phyloP scores from a whole-genome alignment of 2,329 filamentous ascomycete genomes.

The Cryphonectria radicalis region DNA sequence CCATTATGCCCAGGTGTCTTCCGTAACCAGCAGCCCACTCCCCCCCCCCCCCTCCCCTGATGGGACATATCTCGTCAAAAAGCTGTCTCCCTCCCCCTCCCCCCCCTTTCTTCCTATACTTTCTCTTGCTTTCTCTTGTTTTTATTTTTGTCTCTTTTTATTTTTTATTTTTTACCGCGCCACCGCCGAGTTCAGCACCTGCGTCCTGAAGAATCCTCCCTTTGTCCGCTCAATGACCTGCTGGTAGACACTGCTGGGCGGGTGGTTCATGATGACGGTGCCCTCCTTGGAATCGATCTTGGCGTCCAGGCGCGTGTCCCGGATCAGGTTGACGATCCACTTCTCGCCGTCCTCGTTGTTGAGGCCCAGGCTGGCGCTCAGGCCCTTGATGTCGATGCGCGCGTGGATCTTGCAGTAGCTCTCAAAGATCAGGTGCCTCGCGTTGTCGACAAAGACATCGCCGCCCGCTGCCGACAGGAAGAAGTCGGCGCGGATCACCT shows the following conservation, averaged over 20 bases:
- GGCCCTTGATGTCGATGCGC: slow-evolving; percentile 95
- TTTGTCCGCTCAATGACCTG: slow-evolving; percentile 99
- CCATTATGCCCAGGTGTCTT: not conserved
- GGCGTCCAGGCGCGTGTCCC: slow-evolving; percentile 94
- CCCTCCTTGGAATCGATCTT: slow-evolving; percentile 99
- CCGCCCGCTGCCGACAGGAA: slow-evolving; percentile 80
- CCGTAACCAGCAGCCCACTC: not conserved
- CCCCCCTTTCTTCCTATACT: too few species aligned
- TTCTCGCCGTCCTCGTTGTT: slow-evolving; percentile 97
- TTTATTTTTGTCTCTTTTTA: too few species aligned
- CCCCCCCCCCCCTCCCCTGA: too few species aligned
- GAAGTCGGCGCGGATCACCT: slow-evolving; percentile 91
- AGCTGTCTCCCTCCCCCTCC: too few species aligned
- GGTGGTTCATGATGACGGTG: slow-evolving; percentile 99
- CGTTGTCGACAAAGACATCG: slow-evolving; percentile 90
- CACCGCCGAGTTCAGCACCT: slow-evolving; percentile 79
- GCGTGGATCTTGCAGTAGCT: slow-evolving; percentile 99
- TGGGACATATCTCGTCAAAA: not conserved
- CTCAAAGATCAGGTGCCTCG: slow-evolving; percentile 95
- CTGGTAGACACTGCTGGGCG: slow-evolving; percentile 96
- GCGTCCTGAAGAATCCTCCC: slow-evolving; percentile 97
- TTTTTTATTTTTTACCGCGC: slow-evolving; percentile 55
- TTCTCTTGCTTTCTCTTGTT: too few species aligned
- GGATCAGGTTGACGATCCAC: slow-evolving; percentile 99
- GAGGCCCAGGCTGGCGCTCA: slow-evolving; percentile 88